A percentile compares a stretch with the other conserved stretches of the same genome.
phyloP scores from a whole-genome alignment of 192 early-diverging fungal genomes.

The Thamnidium elegans region DNA sequence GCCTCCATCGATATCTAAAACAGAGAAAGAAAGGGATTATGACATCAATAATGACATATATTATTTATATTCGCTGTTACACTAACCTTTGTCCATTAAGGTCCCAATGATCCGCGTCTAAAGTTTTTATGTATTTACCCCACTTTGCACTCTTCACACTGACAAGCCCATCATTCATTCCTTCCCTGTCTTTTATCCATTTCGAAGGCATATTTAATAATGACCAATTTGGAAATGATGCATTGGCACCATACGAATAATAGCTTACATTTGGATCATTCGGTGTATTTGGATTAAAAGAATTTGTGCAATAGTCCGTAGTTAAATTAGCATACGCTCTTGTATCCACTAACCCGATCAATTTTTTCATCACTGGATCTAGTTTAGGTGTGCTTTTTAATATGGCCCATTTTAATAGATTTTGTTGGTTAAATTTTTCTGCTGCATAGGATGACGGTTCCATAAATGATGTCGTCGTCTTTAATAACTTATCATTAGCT shows the following conservation, averaged over 20 bases:
- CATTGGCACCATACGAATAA: slow-evolving; percentile 75
- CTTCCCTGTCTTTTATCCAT: slow-evolving; percentile 75
- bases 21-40: no score
- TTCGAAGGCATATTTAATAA: slow-evolving; percentile 74
- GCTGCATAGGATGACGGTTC: no score
- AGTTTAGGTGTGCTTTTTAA: no score
- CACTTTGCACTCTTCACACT: slow-evolving; percentile 78
- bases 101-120: slow-evolving; percentile 90
- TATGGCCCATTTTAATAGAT: no score
- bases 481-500: no score
- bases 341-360: slow-evolving; percentile 74
- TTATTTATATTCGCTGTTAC: no score
- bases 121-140: slow-evolving; percentile 85
- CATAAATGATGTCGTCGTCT: no score
- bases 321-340: slow-evolving; percentile 95
- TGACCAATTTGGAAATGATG: slow-evolving; percentile 62
- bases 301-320: slow-evolving; percentile 74
- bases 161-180: slow-evolving; percentile 92
- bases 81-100: slow-evolving; percentile 45
- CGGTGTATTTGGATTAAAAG: slow-evolving; percentile 87
- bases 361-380: slow-evolving; percentile 13
- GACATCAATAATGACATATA: no score
- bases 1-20: slow-evolving; percentile 2
- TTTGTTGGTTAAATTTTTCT: no score
- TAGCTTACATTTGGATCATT: slow-evolving; percentile 75